Conservation (phyloP, 2,329 filamentous ascomycete genomes). For the Cytospora chrysosperma region DNA sequence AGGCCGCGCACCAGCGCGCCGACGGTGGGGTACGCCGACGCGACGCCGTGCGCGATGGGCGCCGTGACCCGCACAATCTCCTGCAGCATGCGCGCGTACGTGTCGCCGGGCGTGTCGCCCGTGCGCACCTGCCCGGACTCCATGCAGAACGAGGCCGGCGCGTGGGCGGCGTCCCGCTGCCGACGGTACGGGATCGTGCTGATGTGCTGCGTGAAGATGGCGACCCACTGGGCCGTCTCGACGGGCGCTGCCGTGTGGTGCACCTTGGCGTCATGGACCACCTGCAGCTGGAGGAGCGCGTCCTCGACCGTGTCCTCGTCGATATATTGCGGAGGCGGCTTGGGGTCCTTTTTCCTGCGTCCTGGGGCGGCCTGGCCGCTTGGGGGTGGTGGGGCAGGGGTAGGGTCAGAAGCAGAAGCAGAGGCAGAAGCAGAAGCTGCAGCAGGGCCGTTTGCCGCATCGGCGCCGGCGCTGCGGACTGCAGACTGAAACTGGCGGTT, state of each 20-base stretch:
- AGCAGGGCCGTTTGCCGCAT: conserved; percentile 30
- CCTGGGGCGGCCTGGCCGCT: conserved; percentile 25
- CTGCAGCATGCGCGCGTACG: conserved; percentile 73
- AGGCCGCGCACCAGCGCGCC: conserved; percentile 59
- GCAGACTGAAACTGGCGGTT: conserved; percentile 68
- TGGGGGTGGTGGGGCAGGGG: conserved; percentile 26
- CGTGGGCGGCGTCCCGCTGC: conserved; percentile 47
- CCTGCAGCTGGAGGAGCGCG: conserved; percentile 67
- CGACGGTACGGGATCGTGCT: conserved; percentile 71
- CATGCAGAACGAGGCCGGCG: conserved; percentile 72
- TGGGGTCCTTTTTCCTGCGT: conserved; percentile 41
- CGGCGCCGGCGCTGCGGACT: conserved; percentile 51
- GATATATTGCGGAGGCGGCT: conserved; percentile 48
- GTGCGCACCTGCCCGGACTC: conserved; percentile 72
- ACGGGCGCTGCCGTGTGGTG: conserved; percentile 62
- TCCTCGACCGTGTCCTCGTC: conserved; percentile 70
- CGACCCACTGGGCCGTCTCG: conserved; percentile 72
- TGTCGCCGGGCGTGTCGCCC: conserved; percentile 64
- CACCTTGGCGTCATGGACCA: conserved; percentile 64
- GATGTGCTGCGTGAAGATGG: conserved; percentile 74
- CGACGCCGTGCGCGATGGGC: conserved; percentile 69
- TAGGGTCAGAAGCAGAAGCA: conserved; percentile 22
- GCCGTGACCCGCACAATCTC: conserved; percentile 71
- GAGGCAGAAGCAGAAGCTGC: conserved; percentile 21
- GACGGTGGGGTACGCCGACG: conserved; percentile 58